Base-by-base conservation (phyloP, 176 grass and related monocot genomes). In the Calamus simplicifolius region DNA sequence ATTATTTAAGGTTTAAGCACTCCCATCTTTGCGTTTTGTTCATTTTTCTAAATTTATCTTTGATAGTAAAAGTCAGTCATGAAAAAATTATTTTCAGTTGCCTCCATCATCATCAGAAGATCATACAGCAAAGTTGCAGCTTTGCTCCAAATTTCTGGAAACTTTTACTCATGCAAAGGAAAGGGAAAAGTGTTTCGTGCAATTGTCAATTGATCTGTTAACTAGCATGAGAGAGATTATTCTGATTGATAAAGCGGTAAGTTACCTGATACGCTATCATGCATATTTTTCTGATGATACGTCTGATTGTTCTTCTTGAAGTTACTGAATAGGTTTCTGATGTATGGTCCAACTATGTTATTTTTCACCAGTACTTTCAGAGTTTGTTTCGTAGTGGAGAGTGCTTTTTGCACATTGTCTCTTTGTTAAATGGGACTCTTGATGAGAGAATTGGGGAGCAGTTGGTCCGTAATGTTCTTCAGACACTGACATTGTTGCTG, bases 341-440 rank as follows among this genome's bases (percentile, higher is more conserved):
- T 31, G 27, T n/a, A 13, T 7, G 5, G 49, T 49, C 43, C 25
- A 21, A 48, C 60, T 2, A 28, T 49, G 51, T 65, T 51, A 51
- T 52, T 49, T 65, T 65, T 65, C 57, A 48, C 61, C 67, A 97
- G 92, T 91, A 97, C 71, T 97, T 91, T 77, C 92, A 97, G 76
- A 77, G 64, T 69, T 73, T 97, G 66, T 97, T 97, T 35, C 71
- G 73, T 71, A 67, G 79, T 13, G 92, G 87, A 27, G 92, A 91
- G 69, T 97, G 92, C 66, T 97, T 97, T 81, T 78, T 97, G 54
- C 92, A 97, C 71, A 79, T 97, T 56, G 81, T 97, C 58, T 97
- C 92, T 74, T 70, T 97, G 63, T 77, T 97, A 73, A 91, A 88
- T 80, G 87, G 87, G 62, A 82, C 73, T n/a, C 82, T 97, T 63